A percentile compares a stretch with the other conserved stretches of the same genome.
Evolutionary conservation across 1,284 basidiomycete species (phyloP).

Genomic region (Rhodotorula sp.): DNA sequence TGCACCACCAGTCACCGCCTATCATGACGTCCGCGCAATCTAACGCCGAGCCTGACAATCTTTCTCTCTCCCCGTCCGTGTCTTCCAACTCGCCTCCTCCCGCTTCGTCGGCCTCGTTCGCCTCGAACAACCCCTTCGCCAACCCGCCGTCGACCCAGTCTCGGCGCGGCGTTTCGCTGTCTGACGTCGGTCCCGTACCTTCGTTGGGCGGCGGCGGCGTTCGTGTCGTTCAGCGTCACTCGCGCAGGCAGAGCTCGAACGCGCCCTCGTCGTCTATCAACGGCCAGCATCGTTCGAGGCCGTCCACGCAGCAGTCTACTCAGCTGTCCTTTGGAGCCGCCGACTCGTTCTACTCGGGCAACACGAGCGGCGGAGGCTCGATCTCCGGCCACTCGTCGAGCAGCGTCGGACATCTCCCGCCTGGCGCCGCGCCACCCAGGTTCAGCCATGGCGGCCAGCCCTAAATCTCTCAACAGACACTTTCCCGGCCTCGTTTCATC

Average conservation of each 20-base stretch:
- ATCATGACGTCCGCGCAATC: neutral
- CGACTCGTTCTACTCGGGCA: neutral
- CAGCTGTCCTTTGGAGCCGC: neutral
- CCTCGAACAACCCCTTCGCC: constrained; percentile 42
- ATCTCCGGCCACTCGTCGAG: neutral
- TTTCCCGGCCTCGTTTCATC: neutral
- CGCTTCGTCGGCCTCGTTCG: constrained; percentile 34
- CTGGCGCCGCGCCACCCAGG: constrained; percentile 32
- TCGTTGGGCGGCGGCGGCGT: constrained; percentile 59
- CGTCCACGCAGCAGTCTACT: neutral
- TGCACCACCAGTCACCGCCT: constrained; percentile 22
- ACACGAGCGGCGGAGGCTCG: neutral
- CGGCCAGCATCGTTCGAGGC: constrained; percentile 10
- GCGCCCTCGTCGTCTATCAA: neutral
- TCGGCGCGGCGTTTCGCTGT: constrained; percentile 63
- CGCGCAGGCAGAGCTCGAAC: constrained; percentile 5
- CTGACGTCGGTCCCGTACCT: constrained; percentile 74
- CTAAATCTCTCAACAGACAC: constrained; percentile 1
- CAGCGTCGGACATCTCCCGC: constrained; percentile 23
- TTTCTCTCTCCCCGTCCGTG: constrained; percentile 30
- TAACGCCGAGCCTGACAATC: constrained; percentile 9
- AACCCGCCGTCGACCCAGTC: constrained; percentile 5
- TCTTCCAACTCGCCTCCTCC: constrained; percentile 24
- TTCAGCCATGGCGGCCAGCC: neutral
- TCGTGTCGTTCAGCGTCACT: constrained; percentile 28